These are phyloP conservation scores for Colletotrichum somersetense DNA, from an alignment of 2,329 filamentous ascomycete species.

Conservation along the genomic window DNA sequence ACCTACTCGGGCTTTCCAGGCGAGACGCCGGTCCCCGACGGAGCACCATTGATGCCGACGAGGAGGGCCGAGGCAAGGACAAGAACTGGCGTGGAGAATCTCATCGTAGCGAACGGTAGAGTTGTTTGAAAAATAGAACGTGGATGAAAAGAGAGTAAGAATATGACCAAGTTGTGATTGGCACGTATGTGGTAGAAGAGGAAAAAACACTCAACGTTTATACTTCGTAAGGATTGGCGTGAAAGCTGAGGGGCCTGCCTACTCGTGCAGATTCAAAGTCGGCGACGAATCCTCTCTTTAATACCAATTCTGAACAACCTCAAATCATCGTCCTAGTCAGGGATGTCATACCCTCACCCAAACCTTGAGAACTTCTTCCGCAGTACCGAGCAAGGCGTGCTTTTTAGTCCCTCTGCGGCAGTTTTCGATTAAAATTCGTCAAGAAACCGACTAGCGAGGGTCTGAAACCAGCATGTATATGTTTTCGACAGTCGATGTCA, in stretches of 20 bases:
- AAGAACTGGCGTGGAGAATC: slow-evolving; percentile 25
- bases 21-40: slow-evolving; percentile 20
- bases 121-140: not conserved
- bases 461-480: slow-evolving; percentile 31
- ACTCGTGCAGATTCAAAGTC: accelerated
- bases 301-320: slow-evolving; percentile 18
- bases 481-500: slow-evolving; percentile 6
- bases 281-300: slow-evolving; percentile 23
- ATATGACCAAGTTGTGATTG: slow-evolving; percentile 27
- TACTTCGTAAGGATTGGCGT: slow-evolving; percentile 27
- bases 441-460: slow-evolving; percentile 28
- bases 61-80: slow-evolving; percentile 36
- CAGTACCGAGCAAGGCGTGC: not conserved
- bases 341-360: slow-evolving; percentile 26
- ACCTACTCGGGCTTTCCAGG: slow-evolving; percentile 7
- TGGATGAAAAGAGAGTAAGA: not conserved
- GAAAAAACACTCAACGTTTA: slow-evolving; percentile 9
- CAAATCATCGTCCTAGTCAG: slow-evolving; percentile 1
- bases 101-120: slow-evolving; percentile 21
- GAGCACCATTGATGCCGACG: slow-evolving; percentile 39
- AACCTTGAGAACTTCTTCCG: slow-evolving; percentile 26
- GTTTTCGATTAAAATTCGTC: slow-evolving; percentile 32
- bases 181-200: slow-evolving; percentile 4
- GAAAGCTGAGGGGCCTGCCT: slow-evolving; percentile 34
- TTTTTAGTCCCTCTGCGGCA: slow-evolving; percentile 11